Conservation (phyloP, 2,329 filamentous ascomycete genomes). For the Aspergillus nomiae region DNA sequence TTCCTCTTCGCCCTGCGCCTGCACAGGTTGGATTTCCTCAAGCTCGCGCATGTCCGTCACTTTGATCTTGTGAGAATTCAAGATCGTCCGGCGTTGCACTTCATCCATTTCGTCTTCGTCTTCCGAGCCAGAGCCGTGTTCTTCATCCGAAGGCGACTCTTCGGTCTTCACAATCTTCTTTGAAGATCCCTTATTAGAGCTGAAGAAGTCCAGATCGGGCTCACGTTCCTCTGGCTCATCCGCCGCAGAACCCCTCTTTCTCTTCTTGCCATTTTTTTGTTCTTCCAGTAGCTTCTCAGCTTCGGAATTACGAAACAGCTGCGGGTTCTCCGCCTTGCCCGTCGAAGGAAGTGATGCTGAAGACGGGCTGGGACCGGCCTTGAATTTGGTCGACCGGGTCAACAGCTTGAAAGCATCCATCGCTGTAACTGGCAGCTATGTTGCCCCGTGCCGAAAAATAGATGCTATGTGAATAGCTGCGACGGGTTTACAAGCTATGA, state of each 20-base stretch:
- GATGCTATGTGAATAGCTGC: not conserved
- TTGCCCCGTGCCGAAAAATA: slow-evolving; percentile 3
- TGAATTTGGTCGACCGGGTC: slow-evolving; percentile 48
- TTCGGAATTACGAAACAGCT: slow-evolving; percentile 38
- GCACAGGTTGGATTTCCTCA: slow-evolving; percentile 34
- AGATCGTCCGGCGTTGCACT: slow-evolving; percentile 71
- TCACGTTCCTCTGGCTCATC: slow-evolving; percentile 27
- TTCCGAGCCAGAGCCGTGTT: slow-evolving; percentile 26
- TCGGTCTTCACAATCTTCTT: slow-evolving; percentile 19
- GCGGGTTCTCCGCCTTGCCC: slow-evolving; percentile 41
- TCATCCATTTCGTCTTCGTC: slow-evolving; percentile 55
- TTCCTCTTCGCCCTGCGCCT: slow-evolving; percentile 36
- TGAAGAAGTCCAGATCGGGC: slow-evolving; percentile 41
- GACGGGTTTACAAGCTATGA: not conserved
- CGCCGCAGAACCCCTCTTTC: slow-evolving; percentile 36
- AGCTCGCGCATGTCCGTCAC: slow-evolving; percentile 70
- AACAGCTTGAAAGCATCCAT: slow-evolving; percentile 52
- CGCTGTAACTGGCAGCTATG: slow-evolving; percentile 9
- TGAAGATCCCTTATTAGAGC: slow-evolving; percentile 30
- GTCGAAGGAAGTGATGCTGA: slow-evolving; percentile 41
- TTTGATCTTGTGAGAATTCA: slow-evolving; percentile 82
- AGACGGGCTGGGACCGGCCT: slow-evolving; percentile 28
- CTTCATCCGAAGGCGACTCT: slow-evolving; percentile 20
- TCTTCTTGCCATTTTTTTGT: slow-evolving; percentile 34
- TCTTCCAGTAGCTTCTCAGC: slow-evolving; percentile 31